Percentiles rank a stretch among this genome's conserved stretches.
Conservation (phyloP, 768 basidiomycete genomes). For the Trametes cingulata region DNA sequence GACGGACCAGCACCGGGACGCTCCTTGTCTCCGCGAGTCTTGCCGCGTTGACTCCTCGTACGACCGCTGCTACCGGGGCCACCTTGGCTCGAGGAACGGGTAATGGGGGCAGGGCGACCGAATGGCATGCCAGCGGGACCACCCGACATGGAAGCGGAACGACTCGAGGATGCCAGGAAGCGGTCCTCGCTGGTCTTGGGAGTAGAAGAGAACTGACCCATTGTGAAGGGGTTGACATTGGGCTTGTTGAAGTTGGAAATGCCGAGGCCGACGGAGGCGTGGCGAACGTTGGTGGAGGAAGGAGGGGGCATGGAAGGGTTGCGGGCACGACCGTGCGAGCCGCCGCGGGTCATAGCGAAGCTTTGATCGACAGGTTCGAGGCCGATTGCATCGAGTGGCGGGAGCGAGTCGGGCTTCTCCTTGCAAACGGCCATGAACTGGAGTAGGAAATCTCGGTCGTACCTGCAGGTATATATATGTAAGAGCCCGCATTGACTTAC, state of each 20-base stretch:
- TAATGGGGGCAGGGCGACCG: constrained; percentile 54
- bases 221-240: constrained; percentile 41
- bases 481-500: neutral
- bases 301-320: constrained; percentile 45
- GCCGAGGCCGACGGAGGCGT: constrained; percentile 52
- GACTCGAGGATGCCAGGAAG: constrained; percentile 51
- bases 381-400: constrained; percentile 88
- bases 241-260: constrained; percentile 39
- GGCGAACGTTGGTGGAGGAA: constrained; percentile 40
- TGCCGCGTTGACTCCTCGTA: constrained; percentile 83
- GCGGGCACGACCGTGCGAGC: constrained; percentile 57
- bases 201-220: constrained; percentile 68
- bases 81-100: constrained; percentile 56
- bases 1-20: constrained; percentile 39
- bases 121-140: constrained; percentile 49
- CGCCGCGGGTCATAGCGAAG: constrained; percentile 56
- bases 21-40: constrained; percentile 58
- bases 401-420: constrained; percentile 91
- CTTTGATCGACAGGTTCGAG: constrained; percentile 74
- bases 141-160: constrained; percentile 60
- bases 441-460: constrained; percentile 95
- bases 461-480: constrained; percentile 47
- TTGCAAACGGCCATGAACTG: constrained; percentile 96
- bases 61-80: constrained; percentile 57
- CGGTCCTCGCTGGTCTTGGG: constrained; percentile 73